A percentile compares a stretch with the other conserved stretches of the same genome.
phyloP scores from a whole-genome alignment of 352 stramenopile genomes.

The Phytophthora vignae region DNA sequence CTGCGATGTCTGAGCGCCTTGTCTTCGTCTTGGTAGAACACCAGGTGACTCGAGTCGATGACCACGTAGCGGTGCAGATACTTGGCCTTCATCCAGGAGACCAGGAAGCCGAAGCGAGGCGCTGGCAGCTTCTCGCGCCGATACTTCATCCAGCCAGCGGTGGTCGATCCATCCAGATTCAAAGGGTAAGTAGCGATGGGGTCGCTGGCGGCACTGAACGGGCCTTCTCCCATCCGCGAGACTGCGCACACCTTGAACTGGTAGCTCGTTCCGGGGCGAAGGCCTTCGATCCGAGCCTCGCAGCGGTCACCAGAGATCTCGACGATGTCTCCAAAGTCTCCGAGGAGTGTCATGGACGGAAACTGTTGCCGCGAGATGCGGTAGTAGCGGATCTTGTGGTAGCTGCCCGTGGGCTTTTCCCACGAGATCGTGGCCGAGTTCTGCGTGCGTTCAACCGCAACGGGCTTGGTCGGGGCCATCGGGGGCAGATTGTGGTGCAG shows the following conservation, averaged over 20 bases:
- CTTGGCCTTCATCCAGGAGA: slow-evolving; percentile 79
- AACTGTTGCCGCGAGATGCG: slow-evolving; percentile 83
- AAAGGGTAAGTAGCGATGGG: slow-evolving; percentile 74
- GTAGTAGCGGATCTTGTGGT: slow-evolving; percentile 88
- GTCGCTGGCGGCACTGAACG: slow-evolving; percentile 79
- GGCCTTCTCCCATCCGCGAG: slow-evolving; percentile 87
- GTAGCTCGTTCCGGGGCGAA: slow-evolving; percentile 83
- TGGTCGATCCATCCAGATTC: slow-evolving; percentile 79
- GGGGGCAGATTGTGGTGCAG: slow-evolving; percentile 86
- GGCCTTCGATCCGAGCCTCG: slow-evolving; percentile 71
- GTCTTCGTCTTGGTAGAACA: slow-evolving; percentile 89
- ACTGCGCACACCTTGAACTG: slow-evolving; percentile 90
- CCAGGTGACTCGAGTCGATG: slow-evolving; percentile 70
- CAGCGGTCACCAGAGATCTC: slow-evolving; percentile 69
- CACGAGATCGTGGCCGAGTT: slow-evolving; percentile 83
- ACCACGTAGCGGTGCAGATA: slow-evolving; percentile 87
- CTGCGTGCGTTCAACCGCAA: slow-evolving; percentile 64
- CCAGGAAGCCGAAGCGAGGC: slow-evolving; percentile 54
- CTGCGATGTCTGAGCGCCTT: slow-evolving; percentile 80
- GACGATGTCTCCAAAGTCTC: slow-evolving; percentile 83
- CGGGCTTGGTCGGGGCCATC: slow-evolving; percentile 72
- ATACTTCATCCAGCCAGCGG: slow-evolving; percentile 90
- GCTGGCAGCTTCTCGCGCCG: slow-evolving; percentile 64
- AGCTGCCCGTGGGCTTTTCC: slow-evolving; percentile 60
- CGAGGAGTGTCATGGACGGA: slow-evolving; percentile 83